phyloP scores from a whole-genome alignment of 2,329 filamentous ascomycete species.

The Talaromyces rugulosus region DNA sequence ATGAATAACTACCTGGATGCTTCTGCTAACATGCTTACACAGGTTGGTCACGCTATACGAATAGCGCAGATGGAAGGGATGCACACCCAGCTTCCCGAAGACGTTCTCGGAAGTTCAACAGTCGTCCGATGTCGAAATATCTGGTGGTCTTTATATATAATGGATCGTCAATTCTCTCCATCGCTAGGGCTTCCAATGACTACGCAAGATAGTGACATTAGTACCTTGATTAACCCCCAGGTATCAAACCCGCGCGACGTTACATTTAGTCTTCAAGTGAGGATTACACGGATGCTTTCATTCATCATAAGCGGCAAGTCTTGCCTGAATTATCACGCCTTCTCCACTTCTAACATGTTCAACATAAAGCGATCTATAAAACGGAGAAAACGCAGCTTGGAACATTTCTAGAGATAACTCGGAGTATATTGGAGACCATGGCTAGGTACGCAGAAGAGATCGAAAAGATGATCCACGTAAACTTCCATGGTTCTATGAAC shows the following conservation, averaged over 20 bases:
- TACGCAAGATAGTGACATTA: slow-evolving; percentile 38
- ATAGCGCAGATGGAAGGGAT: slow-evolving; percentile 41
- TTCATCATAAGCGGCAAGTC: slow-evolving; percentile 33
- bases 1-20: background rate
- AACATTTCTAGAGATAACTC: slow-evolving; percentile 34
- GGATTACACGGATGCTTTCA: slow-evolving; percentile 32
- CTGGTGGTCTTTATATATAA: slow-evolving; percentile 42
- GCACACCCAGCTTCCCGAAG: slow-evolving; percentile 38
- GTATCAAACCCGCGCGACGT: slow-evolving; percentile 25
- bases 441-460: slow-evolving; percentile 38
- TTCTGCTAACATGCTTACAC: background rate
- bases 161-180: slow-evolving; percentile 39
- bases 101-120: slow-evolving; percentile 29
- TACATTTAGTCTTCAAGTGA: slow-evolving; percentile 32
- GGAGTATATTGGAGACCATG: slow-evolving; percentile 33
- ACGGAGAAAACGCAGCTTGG: slow-evolving; percentile 30
- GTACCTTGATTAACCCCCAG: slow-evolving; percentile 26
- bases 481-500: slow-evolving; percentile 32
- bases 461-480: slow-evolving; percentile 31
- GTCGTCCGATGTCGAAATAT: slow-evolving; percentile 33
- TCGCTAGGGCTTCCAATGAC: slow-evolving; percentile 38
- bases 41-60: slow-evolving; percentile 39
- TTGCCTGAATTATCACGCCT: background rate
- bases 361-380: slow-evolving; percentile 32
- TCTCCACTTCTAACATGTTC: background rate